A percentile compares a stretch with the other conserved stretches of the same genome.
Conservation (phyloP, 1,139 yeast genomes). For the Candida pseudoviswanathii region DNA sequence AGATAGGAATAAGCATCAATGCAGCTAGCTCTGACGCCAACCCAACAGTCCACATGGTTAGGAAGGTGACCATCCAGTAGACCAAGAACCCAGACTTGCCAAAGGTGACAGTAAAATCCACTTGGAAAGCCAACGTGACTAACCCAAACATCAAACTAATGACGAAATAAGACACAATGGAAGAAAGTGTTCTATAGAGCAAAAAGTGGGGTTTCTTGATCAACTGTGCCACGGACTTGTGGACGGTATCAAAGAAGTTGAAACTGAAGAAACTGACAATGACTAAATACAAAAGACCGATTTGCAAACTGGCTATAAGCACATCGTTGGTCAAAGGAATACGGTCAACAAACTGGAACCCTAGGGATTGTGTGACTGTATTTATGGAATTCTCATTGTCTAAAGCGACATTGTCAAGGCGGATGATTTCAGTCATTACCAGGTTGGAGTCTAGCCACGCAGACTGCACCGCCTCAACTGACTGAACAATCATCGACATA, state of each 20-base stretch:
- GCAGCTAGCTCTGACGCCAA: slow-evolving; percentile 40
- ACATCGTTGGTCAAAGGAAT: slow-evolving; percentile 40
- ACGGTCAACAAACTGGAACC: slow-evolving; percentile 10
- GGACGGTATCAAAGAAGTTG: slow-evolving; percentile 57
- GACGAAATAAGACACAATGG: slow-evolving; percentile 33
- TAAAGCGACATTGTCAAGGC: neutral
- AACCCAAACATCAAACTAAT: slow-evolving; percentile 40
- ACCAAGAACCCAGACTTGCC: slow-evolving; percentile 45
- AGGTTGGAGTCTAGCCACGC: neutral
- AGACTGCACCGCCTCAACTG: neutral
- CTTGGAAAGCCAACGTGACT: slow-evolving; percentile 45
- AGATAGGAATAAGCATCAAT: slow-evolving; percentile 28
- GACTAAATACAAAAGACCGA: slow-evolving; percentile 73
- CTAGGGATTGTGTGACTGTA: slow-evolving; percentile 7
- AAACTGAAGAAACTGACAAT: slow-evolving; percentile 63
- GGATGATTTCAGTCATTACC: neutral
- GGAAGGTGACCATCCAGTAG: slow-evolving; percentile 43
- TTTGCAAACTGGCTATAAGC: slow-evolving; percentile 63
- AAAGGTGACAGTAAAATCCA: slow-evolving; percentile 38
- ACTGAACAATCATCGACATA: neutral
- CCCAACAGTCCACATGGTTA: slow-evolving; percentile 48
- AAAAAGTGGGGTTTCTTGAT: slow-evolving; percentile 31
- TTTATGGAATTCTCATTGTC: slow-evolving; percentile 7
- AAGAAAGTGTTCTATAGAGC: slow-evolving; percentile 30
- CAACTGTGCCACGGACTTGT: slow-evolving; percentile 41